Evolutionary conservation across 2,329 filamentous ascomycete genomes (phyloP), one percentile per base, ranked within the genome.

Genomic region (Pseudogymnoascus sp.): DNA sequence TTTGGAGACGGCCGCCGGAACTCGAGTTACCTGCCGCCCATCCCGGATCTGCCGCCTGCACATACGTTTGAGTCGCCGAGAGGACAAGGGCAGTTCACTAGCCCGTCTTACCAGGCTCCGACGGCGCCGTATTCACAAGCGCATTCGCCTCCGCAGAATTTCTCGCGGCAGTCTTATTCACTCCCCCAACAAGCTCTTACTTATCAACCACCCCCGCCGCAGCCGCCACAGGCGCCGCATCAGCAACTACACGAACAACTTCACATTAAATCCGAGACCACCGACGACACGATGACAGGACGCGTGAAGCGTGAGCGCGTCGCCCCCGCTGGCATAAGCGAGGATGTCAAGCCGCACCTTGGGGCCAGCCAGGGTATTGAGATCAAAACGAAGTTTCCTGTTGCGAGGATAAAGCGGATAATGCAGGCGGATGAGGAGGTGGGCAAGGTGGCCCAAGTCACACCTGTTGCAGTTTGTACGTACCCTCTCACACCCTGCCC

Each of bases 381-480:
- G 46, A 91, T 99, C 70, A 90, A 86, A 76, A 98, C 93, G 35
- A 97, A 97, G 72, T 99, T 99, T 72, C 95, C 95, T 1, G 96
- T 96, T 33, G 95, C 95, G 12, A 85, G 95, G 66, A 99, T 99
- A 80, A 99, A 99, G 82, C 87, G 95, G 61, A 98, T 99, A 72
- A 98, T 99, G 95, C 95, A 99, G 78, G 93, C 93, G 10, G 95
- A 99, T 72, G 95, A 99, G 73, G 95, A 99, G 74, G 93, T 99
- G 0, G 95, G 95, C 66, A 99, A 99, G 78, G 95, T 99, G 8
- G 93, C 95, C 3, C 95, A 99, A 76, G 95, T 98, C 66, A 97
- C 95, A 0, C 93, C 93, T 14, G 96, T 96, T 63, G 95, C 93
- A 26, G 93, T 98, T 50, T 86, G 85, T 86, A 82, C 72, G 84